Evolutionary conservation across 139 green algal species (phyloP).

Genomic region (Medakamo hakoo): DNA sequence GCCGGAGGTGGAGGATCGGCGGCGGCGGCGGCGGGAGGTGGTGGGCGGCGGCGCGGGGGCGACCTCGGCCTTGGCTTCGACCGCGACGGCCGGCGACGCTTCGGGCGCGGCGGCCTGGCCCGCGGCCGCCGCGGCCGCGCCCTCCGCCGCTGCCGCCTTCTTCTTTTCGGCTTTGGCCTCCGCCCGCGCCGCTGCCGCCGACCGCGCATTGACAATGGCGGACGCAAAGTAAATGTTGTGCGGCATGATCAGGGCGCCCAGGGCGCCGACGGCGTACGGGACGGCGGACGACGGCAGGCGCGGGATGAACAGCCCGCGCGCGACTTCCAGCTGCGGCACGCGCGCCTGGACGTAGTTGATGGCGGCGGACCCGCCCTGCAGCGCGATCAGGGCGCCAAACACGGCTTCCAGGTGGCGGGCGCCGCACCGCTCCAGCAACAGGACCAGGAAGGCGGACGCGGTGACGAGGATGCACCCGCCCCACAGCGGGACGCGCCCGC

Average conservation of each 20-base stretch:
- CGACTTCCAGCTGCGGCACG: slow-evolving; percentile 9
- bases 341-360: slow-evolving; percentile 18
- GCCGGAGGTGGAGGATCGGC: no score
- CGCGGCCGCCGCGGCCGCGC: no score
- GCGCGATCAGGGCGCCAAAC: slow-evolving; percentile 18
- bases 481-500: slow-evolving; percentile 48
- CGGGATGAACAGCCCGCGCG: slow-evolving; percentile 14
- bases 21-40: no score
- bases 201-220: slow-evolving; percentile 23
- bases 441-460: slow-evolving; percentile 16
- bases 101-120: no score
- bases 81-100: no score
- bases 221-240: slow-evolving; percentile 39
- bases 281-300: slow-evolving; percentile 12
- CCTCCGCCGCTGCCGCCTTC: no score
- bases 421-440: slow-evolving; percentile 24
- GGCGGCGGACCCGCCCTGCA: slow-evolving; percentile 9
- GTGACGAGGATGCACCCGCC: slow-evolving; percentile 12
- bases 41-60: no score
- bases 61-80: no score
- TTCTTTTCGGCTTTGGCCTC: slow-evolving; percentile 1
- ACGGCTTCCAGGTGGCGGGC: slow-evolving; percentile 16
- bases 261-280: slow-evolving; percentile 9
- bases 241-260: slow-evolving; percentile 23
- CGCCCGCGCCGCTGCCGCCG: neutral